Evolutionary conservation across 2,329 filamentous ascomycete genomes (phyloP).

Genomic region (Fusarium austroafricanum): DNA sequence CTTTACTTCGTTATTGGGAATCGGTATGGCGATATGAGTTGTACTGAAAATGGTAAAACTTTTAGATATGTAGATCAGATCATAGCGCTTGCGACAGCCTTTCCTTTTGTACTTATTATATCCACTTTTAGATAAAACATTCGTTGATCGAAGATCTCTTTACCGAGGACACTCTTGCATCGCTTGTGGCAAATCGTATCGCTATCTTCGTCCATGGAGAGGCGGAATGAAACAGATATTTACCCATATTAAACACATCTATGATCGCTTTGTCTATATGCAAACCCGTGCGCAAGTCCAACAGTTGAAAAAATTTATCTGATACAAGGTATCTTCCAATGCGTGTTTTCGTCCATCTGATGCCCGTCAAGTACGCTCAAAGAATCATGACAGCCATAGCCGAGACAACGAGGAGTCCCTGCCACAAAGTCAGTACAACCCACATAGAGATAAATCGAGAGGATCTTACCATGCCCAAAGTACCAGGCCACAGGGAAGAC

Average conservation of each 20-base stretch:
- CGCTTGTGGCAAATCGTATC: too few species aligned
- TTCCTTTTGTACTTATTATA: slow-evolving; percentile 15
- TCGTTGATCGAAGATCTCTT: not conserved
- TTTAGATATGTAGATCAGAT: slow-evolving; percentile 16
- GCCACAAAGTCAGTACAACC: slow-evolving; percentile 10
- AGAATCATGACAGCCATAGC: slow-evolving; percentile 42
- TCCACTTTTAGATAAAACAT: not conserved
- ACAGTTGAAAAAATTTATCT: not conserved
- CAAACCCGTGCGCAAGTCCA: not conserved
- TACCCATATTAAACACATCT: not conserved
- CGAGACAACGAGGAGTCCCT: slow-evolving; percentile 42
- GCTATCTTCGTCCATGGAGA: too few species aligned
- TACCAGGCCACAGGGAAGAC: slow-evolving; percentile 12
- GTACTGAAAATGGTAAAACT: not conserved
- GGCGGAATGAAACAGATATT: not conserved
- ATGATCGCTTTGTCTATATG: slow-evolving; percentile 8
- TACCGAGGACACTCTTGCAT: not conserved
- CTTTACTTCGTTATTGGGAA: slow-evolving; percentile 14
- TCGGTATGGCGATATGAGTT: slow-evolving; percentile 17
- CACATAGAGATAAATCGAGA: not conserved
- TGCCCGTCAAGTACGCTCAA: slow-evolving; percentile 31
- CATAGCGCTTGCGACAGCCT: slow-evolving; percentile 13
- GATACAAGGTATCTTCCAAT: not conserved
- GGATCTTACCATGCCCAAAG: slow-evolving; percentile 12
- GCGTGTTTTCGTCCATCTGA: not conserved